Evolutionary conservation across 805 yeast genomes (phyloP).

Genomic region (Lachancea sp.): DNA sequence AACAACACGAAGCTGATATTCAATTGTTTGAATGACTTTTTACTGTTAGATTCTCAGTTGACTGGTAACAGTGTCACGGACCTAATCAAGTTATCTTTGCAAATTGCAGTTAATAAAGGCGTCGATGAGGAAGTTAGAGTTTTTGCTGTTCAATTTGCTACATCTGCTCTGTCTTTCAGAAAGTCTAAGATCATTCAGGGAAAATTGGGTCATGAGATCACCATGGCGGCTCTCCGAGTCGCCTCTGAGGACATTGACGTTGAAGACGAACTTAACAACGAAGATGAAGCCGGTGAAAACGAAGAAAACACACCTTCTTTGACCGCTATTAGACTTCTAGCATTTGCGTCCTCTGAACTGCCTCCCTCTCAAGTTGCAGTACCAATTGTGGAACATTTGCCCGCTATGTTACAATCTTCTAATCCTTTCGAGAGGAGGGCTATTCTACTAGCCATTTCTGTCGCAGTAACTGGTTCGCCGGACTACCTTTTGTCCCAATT

Average conservation of each 20-base stretch:
- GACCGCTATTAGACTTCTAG: slow-evolving; percentile 73
- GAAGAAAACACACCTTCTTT: slow-evolving; percentile 80
- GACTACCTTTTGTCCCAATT: slow-evolving; percentile 78
- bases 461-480: slow-evolving; percentile 87
- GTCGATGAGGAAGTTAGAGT: slow-evolving; percentile 78
- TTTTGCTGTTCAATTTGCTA: slow-evolving; percentile 77
- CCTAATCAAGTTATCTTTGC: slow-evolving; percentile 66
- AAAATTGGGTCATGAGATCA: slow-evolving; percentile 77
- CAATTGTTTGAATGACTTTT: slow-evolving; percentile 75
- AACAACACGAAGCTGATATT: slow-evolving; percentile 69
- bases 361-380: slow-evolving; percentile 90
- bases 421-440: slow-evolving; percentile 81
- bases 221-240: slow-evolving; percentile 65
- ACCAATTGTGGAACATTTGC: slow-evolving; percentile 65
- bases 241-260: slow-evolving; percentile 80
- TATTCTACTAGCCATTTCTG: slow-evolving; percentile 73
- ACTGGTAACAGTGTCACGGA: slow-evolving; percentile 68
- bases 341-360: slow-evolving; percentile 70
- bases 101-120: slow-evolving; percentile 58
- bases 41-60: slow-evolving; percentile 68
- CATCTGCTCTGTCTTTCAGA: slow-evolving; percentile 71
- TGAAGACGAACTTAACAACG: slow-evolving; percentile 65
- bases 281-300: slow-evolving; percentile 86
- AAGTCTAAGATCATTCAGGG: slow-evolving; percentile 72
- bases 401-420: slow-evolving; percentile 51